Evolutionary conservation across 352 stramenopile genomes (phyloP), one percentile per base, ranked within the genome.

Genomic region (Globisporangium alternatum): DNA sequence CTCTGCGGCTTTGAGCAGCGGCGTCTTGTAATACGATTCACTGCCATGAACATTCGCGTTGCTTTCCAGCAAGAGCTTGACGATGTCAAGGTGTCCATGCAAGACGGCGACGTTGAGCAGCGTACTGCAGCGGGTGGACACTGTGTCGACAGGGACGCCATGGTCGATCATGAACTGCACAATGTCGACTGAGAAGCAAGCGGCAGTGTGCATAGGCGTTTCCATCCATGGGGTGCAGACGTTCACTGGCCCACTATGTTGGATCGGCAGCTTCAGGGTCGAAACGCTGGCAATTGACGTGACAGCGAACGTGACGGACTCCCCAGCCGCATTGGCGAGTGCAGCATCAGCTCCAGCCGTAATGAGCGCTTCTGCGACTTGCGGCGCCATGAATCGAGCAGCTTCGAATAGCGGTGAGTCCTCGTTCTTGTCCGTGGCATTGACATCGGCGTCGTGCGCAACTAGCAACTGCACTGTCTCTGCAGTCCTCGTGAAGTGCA

Each of bases 141-240:
- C 49, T 19, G 28, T 41, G 8, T 56, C 19, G 28, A 37, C 6
- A 41, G 15, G 19, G 28, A 39, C 49, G 49, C 49, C 49, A 9
- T 56, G 17, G 7, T 56, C 25, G 49, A 39, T n/a, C 49, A 56
- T 19, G 28, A 41, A 15, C 28, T 31, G 49, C 49, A 56, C 49
- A 7, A 25, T 22, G 3, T 56, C 49, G 28, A 56, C 30, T 13
- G 49, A 56, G 4, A 10, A 10, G 15, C 13, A 4, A 22, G 28
- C 28, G 10, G 49, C 49, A 56, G 49, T 15, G 28, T 56, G 28
- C 28, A 56, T 30, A 1, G 15, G 49, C 0, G 49, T 39, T 3
- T 39, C 49, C 28, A 5, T 37, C 30, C 6, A 12, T 2, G 13
- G 10, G 8, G 28, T 8, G 49, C 0, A 39, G 25, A 25, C 17